Base-by-base conservation (phyloP, 768 basidiomycete species). In the Leccinellum albellum region DNA sequence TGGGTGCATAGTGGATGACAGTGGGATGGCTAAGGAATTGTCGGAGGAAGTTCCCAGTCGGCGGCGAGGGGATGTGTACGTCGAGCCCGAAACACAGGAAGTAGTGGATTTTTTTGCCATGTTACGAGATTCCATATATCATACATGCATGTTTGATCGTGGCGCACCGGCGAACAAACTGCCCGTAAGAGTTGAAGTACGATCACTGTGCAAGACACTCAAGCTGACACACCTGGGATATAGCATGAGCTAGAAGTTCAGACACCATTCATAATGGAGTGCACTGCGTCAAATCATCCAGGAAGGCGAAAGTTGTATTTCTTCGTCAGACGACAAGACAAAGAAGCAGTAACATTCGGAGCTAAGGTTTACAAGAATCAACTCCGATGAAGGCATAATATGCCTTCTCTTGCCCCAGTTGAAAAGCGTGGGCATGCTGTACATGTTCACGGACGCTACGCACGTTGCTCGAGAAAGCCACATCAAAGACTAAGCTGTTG, bases 371-470 rank as follows among this genome's bases (percentile, higher is more conserved):
- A 54, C 28, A 49, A 37, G 29, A 51, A 51, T 48, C 61, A 64
- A 70, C 48, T 64, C 55, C 6, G 56, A 24, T 8, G 62, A 50
- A 31, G 8, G 47, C 3, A 29, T 37, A 37, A 1, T 45, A 42
- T 13, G 48, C 21, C 8, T 62, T 64, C 8, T 66, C 62, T 1
- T 61, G 52, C 2, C 69, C 59, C 0, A 59, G 26, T 26, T 9
- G 47, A 33, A 68, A 48, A 2, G 9, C 54, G 29, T 69, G 68
- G 0, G 0, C 3, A 0, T 20, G 20, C 1, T 70, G 58, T 3
- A 65, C 15, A 21, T 64, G 68, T 14, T 53, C 50, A 14, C 47
- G 5, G 23, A 69, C 21, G 40, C 37, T 53, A 1, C 61, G 66
- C 45, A 60, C 66, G 37, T 56, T 47, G n/a, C 56, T 29, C 21